Evolutionary conservation across 2,329 filamentous ascomycete genomes (phyloP), one percentile per base, ranked within the genome.

Genomic region (Zymoseptoria tritici): DNA sequence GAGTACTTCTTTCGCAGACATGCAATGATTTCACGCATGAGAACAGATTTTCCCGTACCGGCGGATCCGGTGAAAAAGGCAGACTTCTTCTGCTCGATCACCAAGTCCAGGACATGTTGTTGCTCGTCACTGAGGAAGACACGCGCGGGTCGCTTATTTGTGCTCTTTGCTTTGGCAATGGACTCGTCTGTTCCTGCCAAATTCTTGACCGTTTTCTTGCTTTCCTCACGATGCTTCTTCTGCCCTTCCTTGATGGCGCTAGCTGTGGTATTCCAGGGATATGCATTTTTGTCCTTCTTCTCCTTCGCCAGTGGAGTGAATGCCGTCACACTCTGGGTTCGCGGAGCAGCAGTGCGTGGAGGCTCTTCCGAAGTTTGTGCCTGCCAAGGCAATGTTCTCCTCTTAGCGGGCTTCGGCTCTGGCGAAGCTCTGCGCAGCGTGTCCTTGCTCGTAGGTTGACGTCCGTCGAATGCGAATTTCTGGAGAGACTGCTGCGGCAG

Each of bases 51-150:
- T 74, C 94, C 94, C 4, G 94, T 97, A 80, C 85, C 80, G 60
- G 94, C 94, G 60, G 94, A 96, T 67, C 94, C 94, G 0, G 94
- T 99, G 74, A 99, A 99, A 78, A 99, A 99, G 2, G 97, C 92
- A 68, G 93, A 97, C 73, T 91, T 88, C 60, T 83, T 83, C 64
- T 89, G 79, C 21, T 94, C 83, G 7, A 91, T 83, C 9, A 99
- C 93, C 20, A 97, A 79, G 52, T 91, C 85, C 59, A 95, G 79
- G 9, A 99, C 91, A 60, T 89, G 85, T 61, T 85, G 83, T 75
- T 99, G 94, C 72, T 99, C 94, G 11, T 88, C 83, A 71, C 90
- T 97, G 42, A 99, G 79, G 58, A 87, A 86, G 9, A 95, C 82
- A 9, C 81, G 76, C 24, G 83, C 76, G 58, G 83, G 73, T 56